A percentile compares a stretch with the other conserved stretches of the same genome.
phyloP scores from a whole-genome alignment of 2,329 filamentous ascomycete species.

The Trichoderma aggressivum region DNA sequence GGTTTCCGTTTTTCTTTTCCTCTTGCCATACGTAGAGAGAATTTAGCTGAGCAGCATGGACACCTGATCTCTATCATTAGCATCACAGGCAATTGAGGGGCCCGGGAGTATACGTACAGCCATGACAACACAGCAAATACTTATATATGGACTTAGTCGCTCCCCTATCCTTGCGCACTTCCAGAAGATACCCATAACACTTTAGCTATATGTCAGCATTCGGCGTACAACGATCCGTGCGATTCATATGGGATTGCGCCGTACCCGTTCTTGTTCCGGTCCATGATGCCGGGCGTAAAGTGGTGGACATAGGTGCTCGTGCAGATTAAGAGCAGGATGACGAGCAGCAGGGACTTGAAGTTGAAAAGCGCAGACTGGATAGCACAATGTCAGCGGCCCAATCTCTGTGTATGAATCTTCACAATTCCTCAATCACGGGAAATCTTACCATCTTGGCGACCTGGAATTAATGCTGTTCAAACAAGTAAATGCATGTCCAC shows the following conservation, averaged over 20 bases:
- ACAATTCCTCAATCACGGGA: neutral
- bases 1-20: neutral
- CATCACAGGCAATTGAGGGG: neutral
- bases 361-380: constrained; percentile 92
- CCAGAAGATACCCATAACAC: constrained; percentile 86
- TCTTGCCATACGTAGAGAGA: neutral
- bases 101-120: constrained; percentile 56
- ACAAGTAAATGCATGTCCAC: neutral
- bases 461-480: neutral
- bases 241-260: constrained; percentile 22
- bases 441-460: constrained; percentile 29
- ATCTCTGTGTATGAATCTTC: neutral
- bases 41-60: constrained; percentile 40
- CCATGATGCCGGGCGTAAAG: constrained; percentile 83
- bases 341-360: constrained; percentile 93
- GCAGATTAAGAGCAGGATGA: constrained; percentile 92
- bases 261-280: constrained; percentile 88
- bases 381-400: neutral
- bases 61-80: constrained; percentile 26
- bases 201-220: constrained; percentile 38
- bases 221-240: neutral
- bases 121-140: constrained; percentile 90
- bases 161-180: constrained; percentile 92
- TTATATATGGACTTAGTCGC: constrained; percentile 90
- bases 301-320: constrained; percentile 92